Percentiles rank a stretch among this genome's conserved stretches.
phyloP scores from a whole-genome alignment of 331 rosid genomes.

The Ulmus americana region DNA sequence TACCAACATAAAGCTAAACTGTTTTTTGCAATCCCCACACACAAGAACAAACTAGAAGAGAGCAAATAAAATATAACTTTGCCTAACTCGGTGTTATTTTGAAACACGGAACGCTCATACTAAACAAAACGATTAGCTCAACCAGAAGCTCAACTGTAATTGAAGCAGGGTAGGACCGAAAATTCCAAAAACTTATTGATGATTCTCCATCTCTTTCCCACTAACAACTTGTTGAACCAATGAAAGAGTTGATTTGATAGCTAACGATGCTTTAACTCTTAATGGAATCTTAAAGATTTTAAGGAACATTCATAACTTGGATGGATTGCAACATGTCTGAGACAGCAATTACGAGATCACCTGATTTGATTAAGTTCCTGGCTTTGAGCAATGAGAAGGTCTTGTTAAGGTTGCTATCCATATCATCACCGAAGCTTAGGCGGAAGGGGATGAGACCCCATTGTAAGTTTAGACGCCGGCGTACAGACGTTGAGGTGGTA shows the following conservation, averaged over 20 bases:
- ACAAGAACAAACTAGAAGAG: too few relatives aligned
- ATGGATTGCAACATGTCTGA: conserved; percentile 85
- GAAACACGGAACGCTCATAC: not conserved
- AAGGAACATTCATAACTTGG: conserved; percentile 92
- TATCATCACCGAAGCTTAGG: conserved; percentile 75
- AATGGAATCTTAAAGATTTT: conserved; percentile 18
- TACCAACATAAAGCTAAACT: not conserved
- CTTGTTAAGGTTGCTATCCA: conserved; percentile 85
- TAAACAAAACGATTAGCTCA: not conserved
- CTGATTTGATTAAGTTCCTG: conserved; percentile 80
- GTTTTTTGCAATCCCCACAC: not conserved
- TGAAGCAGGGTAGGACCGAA: conserved; percentile 7
- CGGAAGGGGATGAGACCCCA: conserved; percentile 97
- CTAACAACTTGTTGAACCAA: conserved; percentile 3
- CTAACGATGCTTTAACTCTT: too few relatives aligned
- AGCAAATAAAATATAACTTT: not conserved
- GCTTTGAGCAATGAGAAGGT: conserved; percentile 85
- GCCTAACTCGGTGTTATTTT: not conserved
- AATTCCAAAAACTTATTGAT: not conserved
- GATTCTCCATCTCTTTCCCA: conserved; percentile 10
- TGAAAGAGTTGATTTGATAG: conserved; percentile 3
- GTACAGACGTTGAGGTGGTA: conserved; percentile 59
- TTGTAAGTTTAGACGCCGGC: conserved; percentile 78
- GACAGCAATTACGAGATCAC: conserved; percentile 90
- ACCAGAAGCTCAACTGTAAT: conserved; percentile 3